Conservation (phyloP, 2,329 filamentous ascomycete species). For the Chaetomiaceae sp. region DNA sequence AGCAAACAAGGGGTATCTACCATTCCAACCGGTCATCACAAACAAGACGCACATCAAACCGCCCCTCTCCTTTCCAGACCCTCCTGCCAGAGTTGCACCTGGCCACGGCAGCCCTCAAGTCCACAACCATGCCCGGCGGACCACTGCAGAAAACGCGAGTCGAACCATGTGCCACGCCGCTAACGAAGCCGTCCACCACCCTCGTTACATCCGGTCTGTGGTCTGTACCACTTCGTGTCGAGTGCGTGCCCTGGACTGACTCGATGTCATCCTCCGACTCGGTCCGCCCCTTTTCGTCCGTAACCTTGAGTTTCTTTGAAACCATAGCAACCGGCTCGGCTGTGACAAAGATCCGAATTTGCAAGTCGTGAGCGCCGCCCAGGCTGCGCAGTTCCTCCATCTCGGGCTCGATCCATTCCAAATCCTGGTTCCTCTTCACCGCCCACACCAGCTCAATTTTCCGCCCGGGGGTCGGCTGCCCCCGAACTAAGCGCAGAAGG, state of each 20-base stretch:
- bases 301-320: slow-evolving; percentile 22
- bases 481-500: slow-evolving; percentile 38
- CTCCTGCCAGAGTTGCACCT: slow-evolving; percentile 46
- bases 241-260: slow-evolving; percentile 13
- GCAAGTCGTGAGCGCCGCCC: slow-evolving; percentile 40
- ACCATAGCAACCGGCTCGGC: slow-evolving; percentile 39
- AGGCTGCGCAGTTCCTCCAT: slow-evolving; percentile 42
- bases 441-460: slow-evolving; percentile 63
- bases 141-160: slow-evolving; percentile 58
- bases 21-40: slow-evolving; percentile 57
- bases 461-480: slow-evolving; percentile 33
- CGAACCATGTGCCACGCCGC: slow-evolving; percentile 42
- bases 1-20: slow-evolving; percentile 18
- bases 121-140: slow-evolving; percentile 56
- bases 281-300: slow-evolving; percentile 18
- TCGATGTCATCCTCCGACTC: slow-evolving; percentile 25
- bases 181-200: slow-evolving; percentile 47
- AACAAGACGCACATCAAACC: slow-evolving; percentile 51
- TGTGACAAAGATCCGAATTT: slow-evolving; percentile 57
- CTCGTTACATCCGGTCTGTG: slow-evolving; percentile 43
- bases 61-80: slow-evolving; percentile 56
- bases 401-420: slow-evolving; percentile 56
- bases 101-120: slow-evolving; percentile 52
- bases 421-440: slow-evolving; percentile 50
- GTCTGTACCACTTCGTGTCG: background rate